Conservation (phyloP, 805 yeast genomes). For the Teunomyces cretensis region DNA sequence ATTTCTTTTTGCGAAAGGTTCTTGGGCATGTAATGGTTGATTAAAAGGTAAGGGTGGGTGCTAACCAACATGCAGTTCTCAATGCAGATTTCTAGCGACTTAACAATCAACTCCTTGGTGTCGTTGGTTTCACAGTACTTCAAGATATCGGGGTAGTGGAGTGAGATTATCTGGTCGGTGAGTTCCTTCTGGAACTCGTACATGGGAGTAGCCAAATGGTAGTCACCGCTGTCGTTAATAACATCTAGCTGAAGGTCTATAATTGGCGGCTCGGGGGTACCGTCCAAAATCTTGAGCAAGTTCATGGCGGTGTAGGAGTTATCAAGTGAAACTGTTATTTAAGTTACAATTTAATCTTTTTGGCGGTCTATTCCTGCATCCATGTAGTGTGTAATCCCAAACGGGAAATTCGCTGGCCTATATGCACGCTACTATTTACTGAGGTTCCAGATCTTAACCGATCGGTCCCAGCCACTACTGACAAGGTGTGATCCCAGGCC, state of each 20-base stretch:
- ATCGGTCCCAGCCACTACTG: slow-evolving; percentile 83
- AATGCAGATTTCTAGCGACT: slow-evolving; percentile 73
- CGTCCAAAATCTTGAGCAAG: slow-evolving; percentile 70
- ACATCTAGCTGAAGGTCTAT: slow-evolving; percentile 54
- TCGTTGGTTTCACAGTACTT: slow-evolving; percentile 73
- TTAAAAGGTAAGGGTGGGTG: slow-evolving; percentile 84
- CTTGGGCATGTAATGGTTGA: slow-evolving; percentile 84
- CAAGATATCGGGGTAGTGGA: slow-evolving; percentile 88
- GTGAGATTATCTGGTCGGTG: slow-evolving; percentile 86
- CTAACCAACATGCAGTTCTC: slow-evolving; percentile 76
- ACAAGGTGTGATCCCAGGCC: slow-evolving; percentile 44
- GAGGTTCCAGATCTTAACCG: slow-evolving; percentile 61
- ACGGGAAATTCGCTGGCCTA: not conserved
- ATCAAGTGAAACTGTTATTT: not conserved
- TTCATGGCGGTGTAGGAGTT: slow-evolving; percentile 51
- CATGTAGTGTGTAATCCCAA: not conserved
- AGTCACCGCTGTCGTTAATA: slow-evolving; percentile 55
- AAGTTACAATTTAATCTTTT: not conserved
- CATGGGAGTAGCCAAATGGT: slow-evolving; percentile 79
- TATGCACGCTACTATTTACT: slow-evolving; percentile 4
- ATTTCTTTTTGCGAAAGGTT: slow-evolving; percentile 68
- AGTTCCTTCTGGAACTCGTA: slow-evolving; percentile 83
- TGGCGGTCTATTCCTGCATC: not conserved
- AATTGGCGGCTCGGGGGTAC: slow-evolving; percentile 81
- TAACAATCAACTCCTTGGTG: slow-evolving; percentile 55